Base-by-base conservation (phyloP, 192 early-diverging fungal species). In the Backusella macrospora region DNA sequence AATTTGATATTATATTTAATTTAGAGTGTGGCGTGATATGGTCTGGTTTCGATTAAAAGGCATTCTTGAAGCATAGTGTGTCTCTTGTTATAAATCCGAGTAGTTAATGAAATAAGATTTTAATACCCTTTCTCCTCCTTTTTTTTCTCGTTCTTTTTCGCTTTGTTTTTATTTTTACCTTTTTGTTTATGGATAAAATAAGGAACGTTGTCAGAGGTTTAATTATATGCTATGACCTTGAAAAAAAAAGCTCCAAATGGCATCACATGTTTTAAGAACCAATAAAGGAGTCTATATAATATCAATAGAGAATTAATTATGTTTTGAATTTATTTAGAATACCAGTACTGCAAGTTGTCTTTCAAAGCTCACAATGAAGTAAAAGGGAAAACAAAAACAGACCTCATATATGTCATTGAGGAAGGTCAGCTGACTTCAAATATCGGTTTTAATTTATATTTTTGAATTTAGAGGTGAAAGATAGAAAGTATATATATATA, bases 291-390 rank as follows among this genome's bases (percentile, higher is more conserved):
- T 26, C 21, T 59, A 23, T 59, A 26, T 59, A 21, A 8, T 59
- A 26, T 59, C 10, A 26, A 26, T 59, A 23, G 26, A 26, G 21
- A 59, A 26, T 13, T 21, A 26, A 59, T 59, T 59, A 55, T 55
- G n/a, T 55, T 21, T 55, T 55, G 52, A 55, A 55, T 21, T 26
- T 55, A 59, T 59, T 59, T 59, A 23, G 52, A 59, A 59, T 59
- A 59, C 21, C 9, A 23, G 21, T 10, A 59, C 52, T 13, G 52
- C 21, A 59, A 59, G 52, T 59, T 23, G 52, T 23, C 52, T 59
- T 59, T 59, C 52, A 59, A 59, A 59, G 52, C 52, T 59, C 26
- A n/a, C 52, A 59, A 59, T 59, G 8, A 34, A 59, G 52, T 10
- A 59, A 59, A 26, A 59, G 26, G 21, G 26, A 59, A 18, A 59